Conservation (phyloP, 306 rosid genomes). For the Lathyrus tuberosus region DNA sequence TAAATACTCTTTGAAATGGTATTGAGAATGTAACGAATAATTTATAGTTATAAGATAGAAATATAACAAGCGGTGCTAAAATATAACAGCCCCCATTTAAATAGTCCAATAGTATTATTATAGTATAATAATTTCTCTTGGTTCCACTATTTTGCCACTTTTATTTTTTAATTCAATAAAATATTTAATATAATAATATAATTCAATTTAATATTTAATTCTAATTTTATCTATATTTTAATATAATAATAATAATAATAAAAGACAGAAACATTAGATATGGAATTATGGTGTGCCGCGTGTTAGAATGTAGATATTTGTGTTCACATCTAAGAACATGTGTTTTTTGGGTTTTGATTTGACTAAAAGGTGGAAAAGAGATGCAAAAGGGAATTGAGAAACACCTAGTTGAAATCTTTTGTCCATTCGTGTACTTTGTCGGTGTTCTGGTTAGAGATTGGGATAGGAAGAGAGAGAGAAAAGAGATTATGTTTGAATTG, state of each 20-base stretch:
- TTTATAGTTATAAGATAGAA: slow-evolving; percentile 25
- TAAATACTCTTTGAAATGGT: neutral
- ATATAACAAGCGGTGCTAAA: slow-evolving; percentile 28
- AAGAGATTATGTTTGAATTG: slow-evolving; percentile 45
- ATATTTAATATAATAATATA: no score
- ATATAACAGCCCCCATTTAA: slow-evolving; percentile 13
- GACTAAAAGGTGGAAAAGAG: slow-evolving; percentile 17
- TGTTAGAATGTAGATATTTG: neutral
- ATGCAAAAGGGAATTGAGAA: slow-evolving; percentile 11
- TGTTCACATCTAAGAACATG: slow-evolving; percentile 38
- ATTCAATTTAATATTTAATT: no score
- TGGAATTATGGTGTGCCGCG: neutral
- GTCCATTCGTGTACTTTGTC: slow-evolving; percentile 17
- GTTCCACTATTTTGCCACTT: neutral
- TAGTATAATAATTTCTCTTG: no score
- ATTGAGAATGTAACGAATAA: slow-evolving; percentile 27
- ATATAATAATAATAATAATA: no score
- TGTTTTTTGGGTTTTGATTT: neutral
- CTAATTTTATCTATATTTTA: no score
- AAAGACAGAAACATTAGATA: neutral
- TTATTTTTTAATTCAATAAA: no score
- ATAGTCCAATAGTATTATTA: neutral
- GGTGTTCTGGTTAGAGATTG: slow-evolving; percentile 28
- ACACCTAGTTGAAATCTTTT: slow-evolving; percentile 23
- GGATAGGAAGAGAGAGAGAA: slow-evolving; percentile 10